Evolutionary conservation across 495 filamentous ascomycete species (phyloP).

Genomic region (Penicillium crystallinum): DNA sequence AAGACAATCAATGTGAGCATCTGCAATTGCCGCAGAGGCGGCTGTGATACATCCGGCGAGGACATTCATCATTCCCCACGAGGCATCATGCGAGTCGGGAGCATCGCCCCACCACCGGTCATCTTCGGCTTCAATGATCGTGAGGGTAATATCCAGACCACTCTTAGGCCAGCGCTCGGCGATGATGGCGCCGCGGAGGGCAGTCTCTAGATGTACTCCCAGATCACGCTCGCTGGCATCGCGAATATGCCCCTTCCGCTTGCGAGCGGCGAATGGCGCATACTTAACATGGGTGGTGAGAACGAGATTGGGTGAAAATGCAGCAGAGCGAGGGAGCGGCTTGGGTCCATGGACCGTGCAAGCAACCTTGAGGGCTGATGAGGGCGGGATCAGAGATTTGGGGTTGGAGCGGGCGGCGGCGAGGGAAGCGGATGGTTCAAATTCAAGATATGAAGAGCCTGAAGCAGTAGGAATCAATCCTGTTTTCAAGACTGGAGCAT

Average conservation of each 20-base stretch:
- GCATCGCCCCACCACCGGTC: constrained; percentile 58
- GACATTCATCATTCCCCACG: constrained; percentile 83
- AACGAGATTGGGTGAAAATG: constrained; percentile 85
- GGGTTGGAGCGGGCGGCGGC: constrained; percentile 43
- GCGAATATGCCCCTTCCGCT: constrained; percentile 79
- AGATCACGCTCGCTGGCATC: constrained; percentile 86
- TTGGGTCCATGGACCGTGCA: constrained; percentile 91
- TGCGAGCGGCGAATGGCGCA: constrained; percentile 82
- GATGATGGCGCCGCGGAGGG: constrained; percentile 81
- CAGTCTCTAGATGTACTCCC: constrained; percentile 83
- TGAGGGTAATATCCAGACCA: constrained; percentile 86
- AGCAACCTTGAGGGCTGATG: constrained; percentile 75
- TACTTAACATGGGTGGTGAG: constrained; percentile 92
- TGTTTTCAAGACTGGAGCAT: constrained; percentile 71
- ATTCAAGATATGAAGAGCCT: constrained; percentile 90
- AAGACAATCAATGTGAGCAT: constrained; percentile 93
- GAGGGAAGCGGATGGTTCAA: constrained; percentile 54
- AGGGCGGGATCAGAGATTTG: constrained; percentile 43
- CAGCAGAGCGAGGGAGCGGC: constrained; percentile 80
- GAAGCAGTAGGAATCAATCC: constrained; percentile 89
- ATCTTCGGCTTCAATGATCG: constrained; percentile 85
- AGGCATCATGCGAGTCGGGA: constrained; percentile 42
- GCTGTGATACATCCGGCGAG: constrained; percentile 90
- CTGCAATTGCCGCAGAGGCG: constrained; percentile 89
- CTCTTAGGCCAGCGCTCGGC: constrained; percentile 95